A percentile compares a stretch with the other conserved stretches of the same genome.
phyloP scores from a whole-genome alignment of 495 filamentous ascomycete species.

The Aspergillus sclerotiicarbonarius region DNA sequence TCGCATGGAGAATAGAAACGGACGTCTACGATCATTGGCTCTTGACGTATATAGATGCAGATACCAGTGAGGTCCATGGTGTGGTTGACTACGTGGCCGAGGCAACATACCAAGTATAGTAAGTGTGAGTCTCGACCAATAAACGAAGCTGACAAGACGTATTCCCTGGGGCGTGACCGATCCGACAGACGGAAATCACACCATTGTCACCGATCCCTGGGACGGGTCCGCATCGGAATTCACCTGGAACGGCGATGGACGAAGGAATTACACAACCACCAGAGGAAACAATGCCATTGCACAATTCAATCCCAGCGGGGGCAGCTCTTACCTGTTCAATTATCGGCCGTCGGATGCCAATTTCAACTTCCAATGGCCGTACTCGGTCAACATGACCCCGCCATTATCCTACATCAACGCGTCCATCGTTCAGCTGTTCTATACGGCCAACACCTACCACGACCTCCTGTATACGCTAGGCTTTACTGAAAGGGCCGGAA shows the following conservation, averaged over 20 bases:
- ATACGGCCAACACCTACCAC: conserved; percentile 52
- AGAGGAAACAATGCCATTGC: conserved; percentile 15
- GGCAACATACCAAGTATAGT: conserved; percentile 17
- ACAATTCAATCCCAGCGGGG: conserved; percentile 11
- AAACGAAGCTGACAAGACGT: neutral
- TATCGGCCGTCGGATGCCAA: conserved; percentile 4
- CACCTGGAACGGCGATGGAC: conserved; percentile 15
- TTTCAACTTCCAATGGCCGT: conserved; percentile 11
- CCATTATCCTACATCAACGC: conserved; percentile 14
- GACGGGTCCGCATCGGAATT: conserved; percentile 2
- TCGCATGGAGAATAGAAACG: conserved; percentile 14
- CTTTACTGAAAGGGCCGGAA: conserved; percentile 53
- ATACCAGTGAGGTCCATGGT: conserved; percentile 6
- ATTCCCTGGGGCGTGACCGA: conserved; percentile 15
- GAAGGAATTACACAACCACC: conserved; percentile 6
- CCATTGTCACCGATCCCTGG: conserved; percentile 11
- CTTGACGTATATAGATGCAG: conserved; percentile 14
- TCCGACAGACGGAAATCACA: conserved; percentile 12
- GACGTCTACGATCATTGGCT: conserved; percentile 14
- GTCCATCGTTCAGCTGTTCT: conserved; percentile 48
- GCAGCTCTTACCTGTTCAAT: conserved; percentile 3
- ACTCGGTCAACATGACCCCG: neutral
- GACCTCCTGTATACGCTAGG: conserved; percentile 53
- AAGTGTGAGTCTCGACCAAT: neutral
- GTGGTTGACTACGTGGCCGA: conserved; percentile 14